Evolutionary conservation across 805 yeast genomes (phyloP), one percentile per base, ranked within the genome.

Genomic region (Novakomyces olei): DNA sequence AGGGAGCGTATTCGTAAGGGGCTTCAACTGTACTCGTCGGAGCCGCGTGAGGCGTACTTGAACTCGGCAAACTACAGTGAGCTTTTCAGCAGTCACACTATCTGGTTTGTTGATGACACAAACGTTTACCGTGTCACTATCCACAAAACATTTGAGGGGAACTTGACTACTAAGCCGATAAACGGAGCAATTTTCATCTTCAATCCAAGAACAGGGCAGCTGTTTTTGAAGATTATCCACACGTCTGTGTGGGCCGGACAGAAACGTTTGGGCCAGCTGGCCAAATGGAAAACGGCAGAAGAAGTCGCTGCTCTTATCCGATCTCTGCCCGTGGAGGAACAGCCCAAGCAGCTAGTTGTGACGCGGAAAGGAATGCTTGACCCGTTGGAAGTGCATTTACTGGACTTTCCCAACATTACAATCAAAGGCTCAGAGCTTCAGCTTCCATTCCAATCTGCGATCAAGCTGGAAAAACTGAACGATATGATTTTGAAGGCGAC

Each of bases 221-320:
- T 88, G 32, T 81, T 77, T 47, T 60, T 88, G 52, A 80, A 79
- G 47, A 68, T 88, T 34, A 79, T 88, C 37, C 96, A 85, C 46
- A 79, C 92, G 0, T 76, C 92, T 4, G 92, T 80, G 2, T 88
- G 94, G 91, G 74, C 92, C 3, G 99, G 99, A 14, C 96, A 88
- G 51, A 83, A 80, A 46, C 73, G 95, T 44, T 61, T 85, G 38
- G 74, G 88, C 19, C 95, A 88, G 47, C 56, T 88, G 41, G 83
- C 96, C 1, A 88, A 88, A 49, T 88, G 98, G 98, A 88, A 85
- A 50, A 72, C 96, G 1, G 96, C 98, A 0, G 99, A 88, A 53
- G 96, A 85, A 51, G 92, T 80, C 15, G 85, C 94, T 10, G 92
- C 92, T 0, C 57, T 88, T 40, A 65, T 88, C 14, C 63, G 94